Base-by-base conservation (phyloP, 148 eudicot genomes). In the Cornus controversa region DNA sequence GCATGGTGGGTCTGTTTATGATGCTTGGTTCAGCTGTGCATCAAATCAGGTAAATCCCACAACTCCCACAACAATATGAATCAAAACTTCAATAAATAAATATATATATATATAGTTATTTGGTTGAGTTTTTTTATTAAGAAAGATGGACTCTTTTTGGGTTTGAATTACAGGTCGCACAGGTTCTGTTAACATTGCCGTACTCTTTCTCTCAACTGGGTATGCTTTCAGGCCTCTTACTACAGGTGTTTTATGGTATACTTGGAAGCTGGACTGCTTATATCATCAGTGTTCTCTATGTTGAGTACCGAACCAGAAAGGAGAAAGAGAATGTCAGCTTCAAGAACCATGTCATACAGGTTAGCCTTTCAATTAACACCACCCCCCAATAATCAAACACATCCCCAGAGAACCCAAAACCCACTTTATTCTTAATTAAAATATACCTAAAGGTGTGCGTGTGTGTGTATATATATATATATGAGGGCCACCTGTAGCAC, bases 231-330 rank as follows among this genome's bases (percentile, higher is more conserved):
- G 90, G 90, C 60, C 18, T 87, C 14, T 42, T 83, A 5, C 45
- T 87, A 22, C 90, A 87, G 74, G 71, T 87, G 5, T 85, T 87
- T 67, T 87, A 87, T 67, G 90, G 90, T 4, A 23, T 87, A 10
- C 47, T 87, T 27, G 90, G 90, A 37, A 87, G 90, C 63, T 87
- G 90, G 90, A 87, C 90, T 50, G 90, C 90, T 70, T 87, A 87
- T 81, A 86, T 87, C 66, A 85, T 87, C 26, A 87, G 90, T 81
- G 85, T 83, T 18, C 86, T 87, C 64, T 87, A 87, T 69, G 78
- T 87, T 70, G 90, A 87, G 75, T 87, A 85, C 69, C 72, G 90
- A 67, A 54, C 81, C 53, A 76, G 89, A 29, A 86, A 83, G 68
- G 89, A 86, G 73, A 86, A 77, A 70, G 84, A 86, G 15, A 81